Conservation (phyloP, 1,284 basidiomycete species). For the Mycena citricolor region DNA sequence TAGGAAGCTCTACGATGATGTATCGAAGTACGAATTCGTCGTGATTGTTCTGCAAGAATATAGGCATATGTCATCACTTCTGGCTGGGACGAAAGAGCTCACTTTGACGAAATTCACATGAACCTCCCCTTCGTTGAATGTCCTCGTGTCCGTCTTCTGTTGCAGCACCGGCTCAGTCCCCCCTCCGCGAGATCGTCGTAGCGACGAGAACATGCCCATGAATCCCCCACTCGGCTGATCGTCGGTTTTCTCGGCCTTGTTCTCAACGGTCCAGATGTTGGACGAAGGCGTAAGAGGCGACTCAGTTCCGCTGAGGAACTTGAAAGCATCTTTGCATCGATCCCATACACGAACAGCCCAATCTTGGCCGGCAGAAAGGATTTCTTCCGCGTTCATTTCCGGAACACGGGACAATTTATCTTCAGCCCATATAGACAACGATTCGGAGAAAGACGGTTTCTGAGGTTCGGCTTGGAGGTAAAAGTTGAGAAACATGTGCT, state of each 20-base stretch:
- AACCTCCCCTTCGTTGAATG: conserved; percentile 74
- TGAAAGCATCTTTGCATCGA: conserved; percentile 56
- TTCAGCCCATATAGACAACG: conserved; percentile 42
- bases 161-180: conserved; percentile 33
- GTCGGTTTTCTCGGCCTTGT: conserved; percentile 38
- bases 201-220: conserved; percentile 66
- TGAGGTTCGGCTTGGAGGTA: conserved; percentile 62
- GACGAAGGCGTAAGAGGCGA: conserved; percentile 37
- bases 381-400: conserved; percentile 55
- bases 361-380: conserved; percentile 45
- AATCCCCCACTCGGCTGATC: conserved; percentile 49
- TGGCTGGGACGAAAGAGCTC: conserved; percentile 15
- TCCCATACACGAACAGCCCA: conserved; percentile 41
- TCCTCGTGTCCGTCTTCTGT: conserved; percentile 38
- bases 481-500: conserved; percentile 81
- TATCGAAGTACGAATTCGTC: conserved; percentile 79
- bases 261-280: conserved; percentile 30
- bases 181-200: conserved; percentile 51
- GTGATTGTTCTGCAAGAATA: conserved; percentile 55
- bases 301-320: conserved; percentile 66
- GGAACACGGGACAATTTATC: conserved; percentile 41
- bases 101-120: conserved; percentile 77
- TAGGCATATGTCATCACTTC: conserved; percentile 22
- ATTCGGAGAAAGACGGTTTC: conserved; percentile 43
- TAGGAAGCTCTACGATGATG: conserved; percentile 75